Percentiles rank a stretch among this genome's conserved stretches.
phyloP scores from a whole-genome alignment of 2,329 filamentous ascomycete genomes.

The Fusarium sambucinum region DNA sequence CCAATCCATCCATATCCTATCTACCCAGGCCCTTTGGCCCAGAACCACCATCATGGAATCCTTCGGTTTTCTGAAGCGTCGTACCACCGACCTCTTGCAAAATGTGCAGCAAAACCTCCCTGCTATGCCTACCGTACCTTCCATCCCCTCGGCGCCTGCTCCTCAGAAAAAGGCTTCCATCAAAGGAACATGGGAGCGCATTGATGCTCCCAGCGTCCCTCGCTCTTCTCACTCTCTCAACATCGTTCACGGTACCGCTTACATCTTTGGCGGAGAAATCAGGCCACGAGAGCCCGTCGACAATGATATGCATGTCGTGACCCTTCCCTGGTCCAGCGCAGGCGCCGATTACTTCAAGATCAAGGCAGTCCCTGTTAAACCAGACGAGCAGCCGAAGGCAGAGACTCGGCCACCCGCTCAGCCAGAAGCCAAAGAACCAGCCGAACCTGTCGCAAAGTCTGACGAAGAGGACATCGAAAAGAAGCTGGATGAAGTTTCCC shows the following conservation, averaged over 20 bases:
- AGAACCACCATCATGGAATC: slow-evolving; percentile 56
- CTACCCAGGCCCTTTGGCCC: slow-evolving; percentile 28
- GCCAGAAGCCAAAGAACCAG: slow-evolving; percentile 18
- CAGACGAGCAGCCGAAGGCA: slow-evolving; percentile 41
- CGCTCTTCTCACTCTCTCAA: slow-evolving; percentile 81
- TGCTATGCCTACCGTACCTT: slow-evolving; percentile 52
- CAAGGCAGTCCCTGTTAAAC: slow-evolving; percentile 60
- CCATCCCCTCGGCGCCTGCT: slow-evolving; percentile 48
- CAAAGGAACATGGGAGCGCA: slow-evolving; percentile 71
- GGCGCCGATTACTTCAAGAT: slow-evolving; percentile 71
- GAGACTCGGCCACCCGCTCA: slow-evolving; percentile 29
- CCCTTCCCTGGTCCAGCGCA: slow-evolving; percentile 68
- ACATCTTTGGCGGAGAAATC: slow-evolving; percentile 83
- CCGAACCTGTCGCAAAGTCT: slow-evolving; percentile 44
- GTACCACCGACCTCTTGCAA: slow-evolving; percentile 65
- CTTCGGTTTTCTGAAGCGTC: slow-evolving; percentile 66
- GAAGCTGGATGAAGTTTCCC: slow-evolving; percentile 58
- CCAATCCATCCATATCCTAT: slow-evolving; percentile 3
- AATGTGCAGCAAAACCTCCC: slow-evolving; percentile 63
- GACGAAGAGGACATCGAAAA: slow-evolving; percentile 48
- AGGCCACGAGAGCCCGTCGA: slow-evolving; percentile 75
- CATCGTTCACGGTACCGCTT: slow-evolving; percentile 66
- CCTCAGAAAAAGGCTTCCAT: slow-evolving; percentile 52
- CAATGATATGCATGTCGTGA: slow-evolving; percentile 77
- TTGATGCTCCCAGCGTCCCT: slow-evolving; percentile 67